Evolutionary conservation across 2,329 filamentous ascomycete species (phyloP).

Genomic region (Ilyonectria robusta): DNA sequence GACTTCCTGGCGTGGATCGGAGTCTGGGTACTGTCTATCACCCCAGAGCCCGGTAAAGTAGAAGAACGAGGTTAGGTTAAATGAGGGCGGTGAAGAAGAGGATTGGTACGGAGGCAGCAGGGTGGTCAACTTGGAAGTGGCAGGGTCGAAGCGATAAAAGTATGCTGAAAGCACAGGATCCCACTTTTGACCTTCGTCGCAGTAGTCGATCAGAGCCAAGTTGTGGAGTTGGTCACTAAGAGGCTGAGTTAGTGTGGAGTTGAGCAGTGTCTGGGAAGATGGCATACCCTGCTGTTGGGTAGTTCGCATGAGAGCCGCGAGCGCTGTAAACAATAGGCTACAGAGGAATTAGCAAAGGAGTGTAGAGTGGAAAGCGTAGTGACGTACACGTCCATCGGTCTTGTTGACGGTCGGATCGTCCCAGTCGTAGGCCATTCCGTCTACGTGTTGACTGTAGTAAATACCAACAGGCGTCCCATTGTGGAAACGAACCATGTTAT

Average conservation of each 20-base stretch:
- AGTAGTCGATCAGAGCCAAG: conserved; percentile 51
- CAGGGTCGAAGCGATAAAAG: conserved; percentile 52
- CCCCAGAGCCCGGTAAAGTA: conserved; percentile 54
- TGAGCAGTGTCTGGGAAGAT: rapidly evolving
- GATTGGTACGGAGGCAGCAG: conserved; percentile 33
- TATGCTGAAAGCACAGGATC: conserved; percentile 54
- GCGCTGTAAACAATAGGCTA: conserved; percentile 55
- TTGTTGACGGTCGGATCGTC: conserved; percentile 44
- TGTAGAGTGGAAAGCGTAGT: too few relatives aligned
- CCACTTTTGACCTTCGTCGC: conserved; percentile 52
- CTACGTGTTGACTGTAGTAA: conserved; percentile 49
- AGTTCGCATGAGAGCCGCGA: conserved; percentile 54
- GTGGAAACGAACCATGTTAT: conserved; percentile 47
- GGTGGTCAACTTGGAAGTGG: conserved; percentile 39
- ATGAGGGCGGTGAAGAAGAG: conserved; percentile 17
- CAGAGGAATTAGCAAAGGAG: not conserved
- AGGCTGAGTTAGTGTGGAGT: conserved; percentile 1
- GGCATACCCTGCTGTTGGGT: conserved; percentile 48
- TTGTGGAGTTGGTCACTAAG: conserved; percentile 52
- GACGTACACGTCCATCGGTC: conserved; percentile 47
- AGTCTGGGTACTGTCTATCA: conserved; percentile 49
- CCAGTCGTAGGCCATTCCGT: conserved; percentile 47
- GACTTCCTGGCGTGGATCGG: conserved; percentile 50
- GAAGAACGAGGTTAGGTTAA: conserved; percentile 53
- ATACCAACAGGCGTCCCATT: conserved; percentile 47